phyloP scores from a whole-genome alignment of 2,329 filamentous ascomycete genomes.

The Apiospora koreana region DNA sequence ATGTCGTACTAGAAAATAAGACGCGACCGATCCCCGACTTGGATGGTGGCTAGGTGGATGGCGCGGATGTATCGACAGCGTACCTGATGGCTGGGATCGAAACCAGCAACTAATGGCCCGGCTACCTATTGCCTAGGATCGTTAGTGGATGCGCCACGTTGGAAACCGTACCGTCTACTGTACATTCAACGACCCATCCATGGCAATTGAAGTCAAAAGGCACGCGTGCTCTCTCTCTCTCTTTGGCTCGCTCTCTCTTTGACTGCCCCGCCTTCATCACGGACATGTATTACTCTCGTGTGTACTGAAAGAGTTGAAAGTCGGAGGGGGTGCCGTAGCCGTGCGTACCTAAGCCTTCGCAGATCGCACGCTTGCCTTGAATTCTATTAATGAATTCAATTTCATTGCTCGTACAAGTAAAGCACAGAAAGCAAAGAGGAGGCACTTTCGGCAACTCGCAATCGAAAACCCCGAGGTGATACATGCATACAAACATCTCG shows the following conservation, averaged over 20 bases:
- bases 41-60: not conserved
- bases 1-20: conserved; percentile 2
- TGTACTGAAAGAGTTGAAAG: not conserved
- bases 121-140: not conserved
- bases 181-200: not conserved
- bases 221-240: too few species aligned
- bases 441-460: not conserved
- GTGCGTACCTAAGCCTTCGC: not conserved
- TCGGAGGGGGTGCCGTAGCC: not conserved
- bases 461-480: not conserved
- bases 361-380: not conserved
- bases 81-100: conserved; percentile 7
- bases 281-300: not conserved
- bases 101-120: not conserved
- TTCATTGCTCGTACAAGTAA: not conserved
- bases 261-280: conserved; percentile 1
- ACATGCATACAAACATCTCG: not conserved
- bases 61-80: conserved; percentile 1
- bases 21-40: conserved; percentile 2
- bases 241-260: too few species aligned
- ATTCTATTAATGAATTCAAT: conserved; percentile 3
- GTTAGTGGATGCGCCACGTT: conserved; percentile 6
- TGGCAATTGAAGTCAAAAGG: not conserved
- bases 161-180: not conserved
- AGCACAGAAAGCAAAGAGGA: not conserved